Percentiles rank a stretch among this genome's conserved stretches.
Conservation (phyloP, 768 basidiomycete genomes). For the Trametes cingulata region DNA sequence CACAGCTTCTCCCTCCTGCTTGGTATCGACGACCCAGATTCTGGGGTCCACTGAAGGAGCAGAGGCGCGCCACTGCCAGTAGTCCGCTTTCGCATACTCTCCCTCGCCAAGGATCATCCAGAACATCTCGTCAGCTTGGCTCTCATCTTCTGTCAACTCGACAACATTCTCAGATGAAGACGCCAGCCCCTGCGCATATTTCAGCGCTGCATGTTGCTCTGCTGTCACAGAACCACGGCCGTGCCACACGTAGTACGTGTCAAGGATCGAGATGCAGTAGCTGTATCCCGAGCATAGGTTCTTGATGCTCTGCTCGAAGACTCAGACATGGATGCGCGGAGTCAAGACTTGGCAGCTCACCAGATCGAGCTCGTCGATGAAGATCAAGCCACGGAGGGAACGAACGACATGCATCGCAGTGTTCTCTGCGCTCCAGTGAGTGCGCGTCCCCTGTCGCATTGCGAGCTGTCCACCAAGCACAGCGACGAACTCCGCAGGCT, state of each 20-base stretch:
- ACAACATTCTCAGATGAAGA: slow-evolving; percentile 41
- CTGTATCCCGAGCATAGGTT: slow-evolving; percentile 86
- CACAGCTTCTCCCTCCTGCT: slow-evolving; percentile 41
- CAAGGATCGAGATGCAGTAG: slow-evolving; percentile 72
- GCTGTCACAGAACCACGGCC: slow-evolving; percentile 62
- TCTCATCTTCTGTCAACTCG: slow-evolving; percentile 66
- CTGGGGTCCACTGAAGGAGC: slow-evolving; percentile 46
- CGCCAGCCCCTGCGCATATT: slow-evolving; percentile 56
- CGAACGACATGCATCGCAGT: slow-evolving; percentile 81
- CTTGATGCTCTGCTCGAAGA: slow-evolving; percentile 46
- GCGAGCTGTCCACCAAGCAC: slow-evolving; percentile 69
- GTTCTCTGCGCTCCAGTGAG: slow-evolving; percentile 78
- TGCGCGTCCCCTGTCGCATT: slow-evolving; percentile 71
- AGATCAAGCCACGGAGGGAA: slow-evolving; percentile 46
- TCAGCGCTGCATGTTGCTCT: slow-evolving; percentile 63
- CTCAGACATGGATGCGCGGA: slow-evolving; percentile 6
- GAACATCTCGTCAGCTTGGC: slow-evolving; percentile 75
- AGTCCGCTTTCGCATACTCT: slow-evolving; percentile 74
- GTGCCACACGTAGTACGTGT: slow-evolving; percentile 78
- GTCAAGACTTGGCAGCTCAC: slow-evolving; percentile 40
- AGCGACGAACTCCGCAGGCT: slow-evolving; percentile 62
- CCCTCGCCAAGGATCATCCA: slow-evolving; percentile 85
- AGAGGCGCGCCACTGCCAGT: slow-evolving; percentile 72
- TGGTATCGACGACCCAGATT: slow-evolving; percentile 59
- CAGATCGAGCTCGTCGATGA: slow-evolving; percentile 73